Conservation (phyloP, 305 asterid species). For the Rubia balearica region DNA sequence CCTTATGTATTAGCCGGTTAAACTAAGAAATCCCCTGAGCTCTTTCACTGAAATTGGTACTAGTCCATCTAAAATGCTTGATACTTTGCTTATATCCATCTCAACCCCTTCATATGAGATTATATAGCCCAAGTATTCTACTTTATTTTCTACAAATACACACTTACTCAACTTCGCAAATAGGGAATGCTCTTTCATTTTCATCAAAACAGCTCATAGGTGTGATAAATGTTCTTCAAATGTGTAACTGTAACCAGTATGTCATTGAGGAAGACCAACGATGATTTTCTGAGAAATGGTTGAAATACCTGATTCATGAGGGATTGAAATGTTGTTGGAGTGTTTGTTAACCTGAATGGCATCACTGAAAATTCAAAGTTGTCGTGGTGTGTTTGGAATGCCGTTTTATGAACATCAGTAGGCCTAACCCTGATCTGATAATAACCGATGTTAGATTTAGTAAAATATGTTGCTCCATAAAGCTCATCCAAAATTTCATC, state of each 20-base stretch:
- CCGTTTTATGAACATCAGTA: no score
- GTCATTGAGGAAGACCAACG: no score
- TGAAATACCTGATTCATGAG: neutral
- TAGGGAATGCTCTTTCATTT: neutral
- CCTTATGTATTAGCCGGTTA: no score
- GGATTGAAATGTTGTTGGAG: neutral
- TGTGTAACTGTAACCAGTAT: neutral
- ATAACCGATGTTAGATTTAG: no score
- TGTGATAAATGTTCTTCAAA: neutral
- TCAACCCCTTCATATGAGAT: neutral
- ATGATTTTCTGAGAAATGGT: no score
- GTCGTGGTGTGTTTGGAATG: no score
- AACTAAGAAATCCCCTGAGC: neutral
- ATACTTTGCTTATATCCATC: neutral
- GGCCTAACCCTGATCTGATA: no score
- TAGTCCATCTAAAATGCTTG: neutral
- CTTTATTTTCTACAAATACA: neutral
- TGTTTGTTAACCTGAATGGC: no score
- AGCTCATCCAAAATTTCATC: no score
- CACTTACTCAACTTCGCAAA: neutral
- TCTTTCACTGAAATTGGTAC: neutral
- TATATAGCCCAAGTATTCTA: neutral
- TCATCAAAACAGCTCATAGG: neutral
- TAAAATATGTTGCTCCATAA: no score
- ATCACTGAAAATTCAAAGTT: no score